A percentile compares a stretch with the other conserved stretches of the same genome.
Conservation (phyloP, 148 eudicot species). For the Mesembryanthemum crystallinum region DNA sequence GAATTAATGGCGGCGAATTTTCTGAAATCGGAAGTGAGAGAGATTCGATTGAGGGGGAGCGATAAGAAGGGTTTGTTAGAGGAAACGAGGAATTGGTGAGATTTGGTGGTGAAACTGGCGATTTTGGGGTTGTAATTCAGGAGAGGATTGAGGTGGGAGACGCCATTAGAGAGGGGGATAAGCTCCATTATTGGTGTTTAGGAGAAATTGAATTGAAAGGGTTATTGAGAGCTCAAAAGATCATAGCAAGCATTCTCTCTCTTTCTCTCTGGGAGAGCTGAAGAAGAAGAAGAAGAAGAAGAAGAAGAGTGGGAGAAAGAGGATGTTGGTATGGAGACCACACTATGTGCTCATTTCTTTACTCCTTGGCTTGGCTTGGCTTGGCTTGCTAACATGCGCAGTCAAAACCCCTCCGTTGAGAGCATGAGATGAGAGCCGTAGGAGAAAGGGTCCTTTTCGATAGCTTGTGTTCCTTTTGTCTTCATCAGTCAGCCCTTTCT, state of each 20-base stretch:
- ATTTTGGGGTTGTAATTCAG: constrained; percentile 20
- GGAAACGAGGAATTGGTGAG: constrained; percentile 8
- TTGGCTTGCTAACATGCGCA: constrained; percentile 12
- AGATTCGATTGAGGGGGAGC: constrained; percentile 20
- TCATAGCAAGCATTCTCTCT: background rate
- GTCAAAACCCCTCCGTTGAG: background rate
- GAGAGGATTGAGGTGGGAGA: constrained; percentile 2
- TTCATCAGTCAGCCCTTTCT: too few relatives aligned
- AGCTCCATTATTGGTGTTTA: constrained; percentile 30
- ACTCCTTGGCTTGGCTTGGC: too few relatives aligned
- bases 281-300: too few relatives aligned
- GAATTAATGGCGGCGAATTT: constrained; percentile 22
- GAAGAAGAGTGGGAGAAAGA: background rate
- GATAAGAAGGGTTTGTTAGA: constrained; percentile 18
- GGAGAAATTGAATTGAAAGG: background rate
- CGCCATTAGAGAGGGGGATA: constrained; percentile 24
- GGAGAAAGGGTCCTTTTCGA: too few relatives aligned
- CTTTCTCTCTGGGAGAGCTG: too few relatives aligned
- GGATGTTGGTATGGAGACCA: constrained; percentile 26
- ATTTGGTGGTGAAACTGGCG: constrained; percentile 13
- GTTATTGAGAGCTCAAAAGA: background rate
- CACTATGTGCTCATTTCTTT: constrained; percentile 34
- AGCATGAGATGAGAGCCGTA: too few relatives aligned
- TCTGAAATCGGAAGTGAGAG: constrained; percentile 15
- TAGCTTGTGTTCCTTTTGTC: too few relatives aligned